Conservation (phyloP, 202 grass and related monocot species). For the Saccharum hybrid region DNA sequence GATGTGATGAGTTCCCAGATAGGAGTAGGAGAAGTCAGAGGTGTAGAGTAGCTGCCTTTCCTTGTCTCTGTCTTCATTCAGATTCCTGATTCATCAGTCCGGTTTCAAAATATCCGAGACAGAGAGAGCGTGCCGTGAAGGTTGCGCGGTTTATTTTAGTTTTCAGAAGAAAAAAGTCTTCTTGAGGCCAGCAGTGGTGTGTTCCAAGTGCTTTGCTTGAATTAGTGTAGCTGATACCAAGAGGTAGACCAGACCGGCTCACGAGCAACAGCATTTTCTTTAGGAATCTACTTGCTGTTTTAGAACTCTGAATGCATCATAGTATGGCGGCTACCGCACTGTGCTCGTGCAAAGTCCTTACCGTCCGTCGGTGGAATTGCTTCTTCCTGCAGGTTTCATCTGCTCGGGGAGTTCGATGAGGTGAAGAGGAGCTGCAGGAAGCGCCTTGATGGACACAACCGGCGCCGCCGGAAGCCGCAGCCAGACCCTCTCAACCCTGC, state of each 20-base stretch:
- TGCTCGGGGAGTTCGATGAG: slow-evolving; percentile 79
- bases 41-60: background rate
- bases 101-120: background rate
- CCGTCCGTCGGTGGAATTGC: background rate
- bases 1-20: background rate
- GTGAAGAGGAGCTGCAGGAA: slow-evolving; percentile 88
- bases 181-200: background rate
- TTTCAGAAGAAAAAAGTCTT: background rate
- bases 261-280: background rate
- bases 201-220: background rate
- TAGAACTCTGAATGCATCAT: background rate
- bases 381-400: slow-evolving; percentile 66
- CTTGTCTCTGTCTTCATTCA: background rate
- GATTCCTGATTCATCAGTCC: background rate
- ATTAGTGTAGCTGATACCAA: background rate
- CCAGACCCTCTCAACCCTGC: slow-evolving; percentile 59
- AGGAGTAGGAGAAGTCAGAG: too few species aligned
- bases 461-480: slow-evolving; percentile 74
- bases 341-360: background rate
- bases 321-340: background rate
- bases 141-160: background rate
- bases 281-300: background rate
- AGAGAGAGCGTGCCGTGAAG: slow-evolving; percentile 7
- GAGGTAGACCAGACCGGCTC: background rate
- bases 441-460: slow-evolving; percentile 80